Base-by-base conservation (phyloP, 257 asterid genomes). In the Gentiana dahurica region DNA sequence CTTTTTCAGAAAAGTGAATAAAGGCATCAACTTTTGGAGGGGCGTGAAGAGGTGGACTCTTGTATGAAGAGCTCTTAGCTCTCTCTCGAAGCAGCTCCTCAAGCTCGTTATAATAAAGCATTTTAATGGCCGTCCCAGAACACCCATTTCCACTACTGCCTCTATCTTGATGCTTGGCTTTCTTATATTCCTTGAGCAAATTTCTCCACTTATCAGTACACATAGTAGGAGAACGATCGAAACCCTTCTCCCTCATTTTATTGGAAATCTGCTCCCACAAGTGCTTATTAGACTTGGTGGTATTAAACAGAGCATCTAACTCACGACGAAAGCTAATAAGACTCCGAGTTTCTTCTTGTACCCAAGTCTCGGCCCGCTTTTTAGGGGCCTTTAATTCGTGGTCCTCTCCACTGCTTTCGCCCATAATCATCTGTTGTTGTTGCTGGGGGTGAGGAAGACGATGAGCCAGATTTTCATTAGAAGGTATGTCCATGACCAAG, bases 201-300 rank as follows among this genome's bases (percentile, higher is more conserved):
- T 89, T 89, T 77, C 95, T 80, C 97, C 97, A 89, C 65, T 89
- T 89, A 48, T 85, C 97, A 2, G 97, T 89, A 11, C 97, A 89
- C 97, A 89, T 89, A 11, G 94, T 80, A 1, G 97, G 93, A 3
- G 95, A 86, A 49, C 97, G 69, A 55, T 89, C 97, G 47, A 86
- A 89, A 44, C 97, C 97, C 53, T 84, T 89, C 34, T 78, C 93
- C 71, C 86, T 89, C 97, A 89, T 89, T 64, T 86, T 89, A 75
- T 72, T 12, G 6, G 97, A 86, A 38, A 89, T 89, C 68, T 73
- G 79, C 8, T 89, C 95, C 95, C 97, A 89, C 75, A 86, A 65
- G 54, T 86, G 95, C 62, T 80, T 89, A 71, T 89, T 89, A 0
- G 94, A 86, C 55, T 90, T 90, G 0, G 91, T 78, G 53, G 96